These are phyloP conservation scores for Scalesia atractyloides DNA, from an alignment of 129 eudicot genomes.

Conservation along the genomic window DNA sequence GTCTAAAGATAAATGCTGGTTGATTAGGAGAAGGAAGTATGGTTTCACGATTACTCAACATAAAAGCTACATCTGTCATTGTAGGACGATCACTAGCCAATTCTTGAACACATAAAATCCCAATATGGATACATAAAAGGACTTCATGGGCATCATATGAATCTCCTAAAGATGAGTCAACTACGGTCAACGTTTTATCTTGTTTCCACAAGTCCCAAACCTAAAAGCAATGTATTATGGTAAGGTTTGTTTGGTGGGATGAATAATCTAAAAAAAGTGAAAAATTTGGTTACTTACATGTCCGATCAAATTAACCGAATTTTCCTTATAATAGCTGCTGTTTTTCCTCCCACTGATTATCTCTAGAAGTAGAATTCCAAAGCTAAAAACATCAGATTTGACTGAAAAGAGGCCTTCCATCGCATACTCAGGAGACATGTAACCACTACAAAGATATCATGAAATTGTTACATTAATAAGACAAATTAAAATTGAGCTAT, in stretches of 20 bases:
- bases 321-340: conserved; percentile 40
- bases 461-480: conserved; percentile 17
- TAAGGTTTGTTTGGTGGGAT: neutral
- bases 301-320: conserved; percentile 49
- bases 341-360: conserved; percentile 57
- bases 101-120: conserved; percentile 68
- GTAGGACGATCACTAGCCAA: conserved; percentile 53
- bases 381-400: conserved; percentile 66
- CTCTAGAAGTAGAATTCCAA: conserved; percentile 59
- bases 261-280: neutral
- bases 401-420: conserved; percentile 59
- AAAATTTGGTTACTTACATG: conserved; percentile 43
- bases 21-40: conserved; percentile 43
- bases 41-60: conserved; percentile 49
- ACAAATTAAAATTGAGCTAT: neutral
- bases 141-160: conserved; percentile 39
- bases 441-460: conserved; percentile 52
- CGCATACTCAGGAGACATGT: conserved; percentile 81
- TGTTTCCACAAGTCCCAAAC: conserved; percentile 65
- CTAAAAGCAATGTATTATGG: conserved; percentile 25
- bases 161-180: conserved; percentile 44
- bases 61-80: conserved; percentile 47
- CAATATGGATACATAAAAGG: conserved; percentile 54
- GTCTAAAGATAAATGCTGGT: conserved; percentile 53
- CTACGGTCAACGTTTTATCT: conserved; percentile 33